These are phyloP conservation scores for Trichosporon asahii DNA, from an alignment of 1,284 basidiomycete species.

Conservation along the genomic window DNA sequence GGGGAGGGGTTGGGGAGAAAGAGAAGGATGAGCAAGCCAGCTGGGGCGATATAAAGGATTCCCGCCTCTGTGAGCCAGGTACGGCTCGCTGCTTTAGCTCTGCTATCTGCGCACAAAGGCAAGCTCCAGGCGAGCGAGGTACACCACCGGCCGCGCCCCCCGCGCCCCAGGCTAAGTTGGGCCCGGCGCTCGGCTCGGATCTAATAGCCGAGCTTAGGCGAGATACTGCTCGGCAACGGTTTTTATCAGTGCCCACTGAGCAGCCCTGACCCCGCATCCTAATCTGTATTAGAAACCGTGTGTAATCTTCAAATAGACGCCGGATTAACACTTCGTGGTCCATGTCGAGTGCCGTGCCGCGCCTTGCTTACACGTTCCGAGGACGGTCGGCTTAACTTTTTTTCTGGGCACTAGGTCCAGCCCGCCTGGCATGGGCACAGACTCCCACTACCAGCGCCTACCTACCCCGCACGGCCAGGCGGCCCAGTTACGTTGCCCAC, in stretches of 20 bases:
- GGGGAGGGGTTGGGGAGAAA: neutral
- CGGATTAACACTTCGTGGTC: neutral
- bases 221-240: constrained; percentile 6
- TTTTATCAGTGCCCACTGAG: constrained; percentile 8
- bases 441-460: neutral
- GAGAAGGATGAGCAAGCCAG: neutral
- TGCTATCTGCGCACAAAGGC: neutral
- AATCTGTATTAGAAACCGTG: neutral
- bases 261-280: neutral
- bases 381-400: neutral
- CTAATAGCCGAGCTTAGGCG: constrained; percentile 13
- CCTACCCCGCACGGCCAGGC: neutral
- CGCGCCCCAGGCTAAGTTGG: neutral
- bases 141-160: neutral
- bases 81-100: neutral
- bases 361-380: neutral
- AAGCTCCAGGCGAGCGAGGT: neutral
- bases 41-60: neutral
- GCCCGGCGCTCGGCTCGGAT: constrained; percentile 11
- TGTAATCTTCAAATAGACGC: neutral
- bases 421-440: neutral
- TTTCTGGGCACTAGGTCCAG: neutral
- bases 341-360: neutral
- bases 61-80: neutral
- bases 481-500: neutral